These are phyloP conservation scores for Suillus decipiens DNA, from an alignment of 768 basidiomycete species.

Conservation along the genomic window DNA sequence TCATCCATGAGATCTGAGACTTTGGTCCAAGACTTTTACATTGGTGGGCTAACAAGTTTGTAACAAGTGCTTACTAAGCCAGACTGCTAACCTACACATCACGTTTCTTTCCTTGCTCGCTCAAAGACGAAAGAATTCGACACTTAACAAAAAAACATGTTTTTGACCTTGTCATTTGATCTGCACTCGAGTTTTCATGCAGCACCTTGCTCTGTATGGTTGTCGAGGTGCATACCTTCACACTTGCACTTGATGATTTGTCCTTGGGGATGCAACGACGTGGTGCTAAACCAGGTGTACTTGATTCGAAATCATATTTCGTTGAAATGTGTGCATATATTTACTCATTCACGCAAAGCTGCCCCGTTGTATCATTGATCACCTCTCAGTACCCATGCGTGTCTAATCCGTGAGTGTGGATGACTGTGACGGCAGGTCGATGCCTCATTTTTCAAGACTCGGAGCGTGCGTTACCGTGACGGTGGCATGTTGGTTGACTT, in stretches of 20 bases:
- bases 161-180: background rate
- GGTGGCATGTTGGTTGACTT: background rate
- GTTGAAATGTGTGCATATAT: background rate
- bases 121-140: background rate
- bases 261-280: background rate
- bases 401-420: background rate
- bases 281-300: background rate
- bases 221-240: background rate
- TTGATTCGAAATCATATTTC: background rate
- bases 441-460: background rate
- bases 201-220: background rate
- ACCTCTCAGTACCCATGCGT: background rate
- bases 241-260: too few species aligned
- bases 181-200: background rate
- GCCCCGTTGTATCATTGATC: background rate
- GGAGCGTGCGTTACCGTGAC: background rate
- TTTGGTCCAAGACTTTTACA: background rate
- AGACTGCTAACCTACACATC: too few species aligned
- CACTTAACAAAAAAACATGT: too few species aligned
- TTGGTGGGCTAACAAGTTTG: background rate
- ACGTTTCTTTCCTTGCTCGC: background rate
- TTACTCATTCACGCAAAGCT: background rate
- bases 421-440: background rate
- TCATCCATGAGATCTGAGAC: conserved; percentile 39
- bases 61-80: background rate